Evolutionary conservation across 2,329 filamentous ascomycete species (phyloP).

Genomic region (Parastagonospora avenae): DNA sequence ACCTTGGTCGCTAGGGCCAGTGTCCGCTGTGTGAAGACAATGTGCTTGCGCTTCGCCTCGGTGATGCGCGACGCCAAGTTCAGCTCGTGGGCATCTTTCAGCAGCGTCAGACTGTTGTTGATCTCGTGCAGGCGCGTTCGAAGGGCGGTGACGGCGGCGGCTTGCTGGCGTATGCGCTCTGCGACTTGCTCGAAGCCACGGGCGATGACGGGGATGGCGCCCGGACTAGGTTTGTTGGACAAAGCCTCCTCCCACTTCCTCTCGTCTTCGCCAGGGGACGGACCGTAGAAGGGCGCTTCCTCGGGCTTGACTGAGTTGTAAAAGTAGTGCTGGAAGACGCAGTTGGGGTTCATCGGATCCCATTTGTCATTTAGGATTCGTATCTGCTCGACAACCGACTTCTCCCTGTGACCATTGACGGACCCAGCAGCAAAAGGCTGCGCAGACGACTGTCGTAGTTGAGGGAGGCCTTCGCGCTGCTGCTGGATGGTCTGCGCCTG

Average conservation of each 20-base stretch:
- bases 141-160: constrained; percentile 70
- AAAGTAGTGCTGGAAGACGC: constrained; percentile 81
- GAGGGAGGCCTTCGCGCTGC: constrained; percentile 43
- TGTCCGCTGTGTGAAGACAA: constrained; percentile 73
- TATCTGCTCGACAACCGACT: constrained; percentile 77
- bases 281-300: constrained; percentile 76
- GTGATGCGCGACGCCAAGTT: constrained; percentile 74
- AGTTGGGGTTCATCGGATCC: constrained; percentile 70
- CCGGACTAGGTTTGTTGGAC: constrained; percentile 75
- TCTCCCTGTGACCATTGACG: constrained; percentile 57
- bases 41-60: constrained; percentile 74
- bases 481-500: constrained; percentile 45
- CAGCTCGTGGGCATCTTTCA: constrained; percentile 78
- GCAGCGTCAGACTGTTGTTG: constrained; percentile 72
- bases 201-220: constrained; percentile 77
- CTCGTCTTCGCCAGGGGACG: constrained; percentile 71
- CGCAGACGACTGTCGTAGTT: constrained; percentile 38
- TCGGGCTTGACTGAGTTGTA: constrained; percentile 83
- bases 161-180: constrained; percentile 74
- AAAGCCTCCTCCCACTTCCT: constrained; percentile 85
- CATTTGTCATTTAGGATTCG: constrained; percentile 73
- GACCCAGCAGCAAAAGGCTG: constrained; percentile 33
- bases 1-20: constrained; percentile 77
- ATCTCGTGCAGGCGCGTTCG: constrained; percentile 78
- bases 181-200: constrained; percentile 75